These are phyloP conservation scores for Candida sanyaensis DNA, from an alignment of 1,139 yeast species.

Conservation along the genomic window DNA sequence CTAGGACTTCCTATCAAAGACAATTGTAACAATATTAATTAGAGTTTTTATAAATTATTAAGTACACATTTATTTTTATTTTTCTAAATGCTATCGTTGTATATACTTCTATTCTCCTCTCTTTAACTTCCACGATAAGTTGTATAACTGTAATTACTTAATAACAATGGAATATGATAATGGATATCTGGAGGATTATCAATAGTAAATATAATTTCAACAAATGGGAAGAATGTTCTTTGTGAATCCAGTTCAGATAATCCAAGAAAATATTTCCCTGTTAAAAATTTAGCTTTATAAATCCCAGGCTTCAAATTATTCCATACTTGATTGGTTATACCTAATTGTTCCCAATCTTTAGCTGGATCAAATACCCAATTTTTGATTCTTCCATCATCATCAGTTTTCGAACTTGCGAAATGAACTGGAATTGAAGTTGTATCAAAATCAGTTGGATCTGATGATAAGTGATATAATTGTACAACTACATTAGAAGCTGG, in stretches of 20 bases:
- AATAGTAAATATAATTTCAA: conserved; percentile 72
- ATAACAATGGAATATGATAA: conserved; percentile 82
- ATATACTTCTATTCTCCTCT: not conserved
- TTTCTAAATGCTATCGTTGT: not conserved
- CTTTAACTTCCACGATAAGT: conserved; percentile 78
- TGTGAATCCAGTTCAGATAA: not conserved
- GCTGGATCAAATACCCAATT: conserved; percentile 60
- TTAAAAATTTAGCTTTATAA: conserved; percentile 74
- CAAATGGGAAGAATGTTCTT: conserved; percentile 75
- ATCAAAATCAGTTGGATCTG: conserved; percentile 24
- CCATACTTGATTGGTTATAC: conserved; percentile 40
- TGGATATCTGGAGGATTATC: conserved; percentile 70
- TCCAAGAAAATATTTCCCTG: conserved; percentile 60
- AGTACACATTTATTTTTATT: conserved; percentile 1
- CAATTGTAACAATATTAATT: not conserved
- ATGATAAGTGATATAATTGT: conserved; percentile 47
- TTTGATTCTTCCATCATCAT: conserved; percentile 74
- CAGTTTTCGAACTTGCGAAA: conserved; percentile 68
- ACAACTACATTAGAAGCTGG: conserved; percentile 75
- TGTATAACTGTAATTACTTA: conserved; percentile 82
- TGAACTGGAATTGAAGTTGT: conserved; percentile 29
- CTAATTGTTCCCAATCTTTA: conserved; percentile 28
- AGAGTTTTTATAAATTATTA: not conserved
- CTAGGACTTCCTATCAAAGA: conserved; percentile 14
- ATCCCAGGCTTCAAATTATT: conserved; percentile 52